Conservation (phyloP, 2,329 filamentous ascomycete species). For the Exophiala calicioides region DNA sequence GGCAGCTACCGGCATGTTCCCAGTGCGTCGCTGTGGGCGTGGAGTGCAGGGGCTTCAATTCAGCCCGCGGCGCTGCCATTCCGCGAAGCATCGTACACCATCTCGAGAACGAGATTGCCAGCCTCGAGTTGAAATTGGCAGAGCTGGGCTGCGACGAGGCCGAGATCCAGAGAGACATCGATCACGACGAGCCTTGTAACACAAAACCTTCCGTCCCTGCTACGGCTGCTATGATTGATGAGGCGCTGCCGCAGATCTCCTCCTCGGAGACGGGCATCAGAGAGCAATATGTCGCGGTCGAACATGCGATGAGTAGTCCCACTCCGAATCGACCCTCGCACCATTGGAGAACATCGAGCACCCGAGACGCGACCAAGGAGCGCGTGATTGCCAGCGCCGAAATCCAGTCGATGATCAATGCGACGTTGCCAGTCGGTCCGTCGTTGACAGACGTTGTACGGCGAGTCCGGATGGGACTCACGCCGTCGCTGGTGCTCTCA, state of each 20-base stretch:
- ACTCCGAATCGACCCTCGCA: neutral
- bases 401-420: slow-evolving; percentile 18
- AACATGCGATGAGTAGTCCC: neutral
- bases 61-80: slow-evolving; percentile 4
- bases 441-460: slow-evolving; percentile 30
- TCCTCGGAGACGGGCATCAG: neutral
- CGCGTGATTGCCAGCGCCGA: slow-evolving; percentile 17
- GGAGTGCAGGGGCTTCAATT: slow-evolving; percentile 5
- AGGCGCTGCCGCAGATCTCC: neutral
- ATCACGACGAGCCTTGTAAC: neutral
- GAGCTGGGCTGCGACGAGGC: too few relatives aligned
- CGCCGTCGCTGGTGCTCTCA: slow-evolving; percentile 27
- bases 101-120: slow-evolving; percentile 8
- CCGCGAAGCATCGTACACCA: slow-evolving; percentile 11
- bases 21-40: neutral
- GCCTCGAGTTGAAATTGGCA: slow-evolving; percentile 4
- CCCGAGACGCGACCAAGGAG: slow-evolving; percentile 5
- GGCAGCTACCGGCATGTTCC: slow-evolving; percentile 1
- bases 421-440: slow-evolving; percentile 12
- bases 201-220: slow-evolving; percentile 1
- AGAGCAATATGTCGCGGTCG: neutral
- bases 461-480: slow-evolving; percentile 34
- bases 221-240: slow-evolving; percentile 1
- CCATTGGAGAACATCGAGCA: neutral
- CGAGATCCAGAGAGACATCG: neutral